phyloP scores from a whole-genome alignment of 1,284 basidiomycete species.

The Boletus sp. region DNA sequence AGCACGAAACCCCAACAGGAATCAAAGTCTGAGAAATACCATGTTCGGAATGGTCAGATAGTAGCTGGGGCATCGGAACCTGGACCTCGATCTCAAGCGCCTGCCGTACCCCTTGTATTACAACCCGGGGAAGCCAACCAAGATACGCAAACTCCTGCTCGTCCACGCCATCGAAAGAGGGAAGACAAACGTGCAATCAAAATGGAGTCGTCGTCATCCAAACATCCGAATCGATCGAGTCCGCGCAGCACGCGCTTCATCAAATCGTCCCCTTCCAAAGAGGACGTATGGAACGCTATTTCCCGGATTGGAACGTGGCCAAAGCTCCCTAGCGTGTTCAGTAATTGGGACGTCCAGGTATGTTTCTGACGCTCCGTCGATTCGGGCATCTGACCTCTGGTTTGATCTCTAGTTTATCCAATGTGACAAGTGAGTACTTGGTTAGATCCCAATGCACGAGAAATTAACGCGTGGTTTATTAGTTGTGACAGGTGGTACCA shows the following conservation, averaged over 20 bases:
- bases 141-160: background rate
- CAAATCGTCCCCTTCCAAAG: slow-evolving; percentile 8
- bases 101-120: background rate
- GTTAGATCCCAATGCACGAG: background rate
- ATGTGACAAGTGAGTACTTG: slow-evolving; percentile 35
- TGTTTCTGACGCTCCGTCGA: background rate
- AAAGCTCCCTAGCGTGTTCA: slow-evolving; percentile 17
- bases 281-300: background rate
- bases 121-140: background rate
- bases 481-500: slow-evolving; percentile 45
- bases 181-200: slow-evolving; percentile 2
- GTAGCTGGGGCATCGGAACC: slow-evolving; percentile 11
- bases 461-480: background rate
- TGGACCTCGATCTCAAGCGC: background rate
- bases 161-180: background rate
- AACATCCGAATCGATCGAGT: background rate
- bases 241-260: background rate
- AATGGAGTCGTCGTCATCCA: background rate
- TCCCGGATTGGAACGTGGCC: slow-evolving; percentile 21
- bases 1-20: background rate
- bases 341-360: slow-evolving; percentile 33
- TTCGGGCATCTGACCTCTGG: background rate
- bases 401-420: slow-evolving; percentile 33
- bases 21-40: slow-evolving; percentile 8
- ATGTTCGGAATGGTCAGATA: slow-evolving; percentile 26